phyloP scores from a whole-genome alignment of 768 basidiomycete genomes.

The Termitomyces sp. region DNA sequence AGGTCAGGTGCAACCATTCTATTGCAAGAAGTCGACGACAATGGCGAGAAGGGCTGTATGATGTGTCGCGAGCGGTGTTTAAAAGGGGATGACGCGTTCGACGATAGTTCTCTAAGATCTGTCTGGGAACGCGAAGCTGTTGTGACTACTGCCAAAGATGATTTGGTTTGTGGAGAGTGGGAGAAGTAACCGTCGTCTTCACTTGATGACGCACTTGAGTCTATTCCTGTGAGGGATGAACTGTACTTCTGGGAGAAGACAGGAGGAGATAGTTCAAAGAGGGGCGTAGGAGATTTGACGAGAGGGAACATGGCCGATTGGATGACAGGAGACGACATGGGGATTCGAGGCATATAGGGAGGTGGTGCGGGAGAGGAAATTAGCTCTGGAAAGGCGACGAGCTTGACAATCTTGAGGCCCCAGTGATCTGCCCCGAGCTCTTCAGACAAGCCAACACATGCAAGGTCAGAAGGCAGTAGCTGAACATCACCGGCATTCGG shows the following conservation, averaged over 20 bases:
- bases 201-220: slow-evolving; percentile 22
- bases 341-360: slow-evolving; percentile 4
- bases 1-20: slow-evolving; percentile 1
- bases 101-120: slow-evolving; percentile 28
- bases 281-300: slow-evolving; percentile 1
- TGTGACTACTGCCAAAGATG: slow-evolving; percentile 27
- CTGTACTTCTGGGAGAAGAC: neutral
- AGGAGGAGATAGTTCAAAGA: slow-evolving; percentile 12
- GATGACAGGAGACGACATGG: slow-evolving; percentile 7
- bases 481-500: slow-evolving; percentile 54
- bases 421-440: slow-evolving; percentile 61
- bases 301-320: neutral
- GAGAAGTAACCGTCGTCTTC: slow-evolving; percentile 60
- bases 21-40: slow-evolving; percentile 15
- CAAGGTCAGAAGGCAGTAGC: slow-evolving; percentile 63
- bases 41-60: slow-evolving; percentile 25
- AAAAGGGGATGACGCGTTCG: slow-evolving; percentile 16
- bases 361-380: slow-evolving; percentile 32
- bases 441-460: slow-evolving; percentile 71
- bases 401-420: slow-evolving; percentile 73
- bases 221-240: slow-evolving; percentile 7
- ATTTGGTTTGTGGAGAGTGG: slow-evolving; percentile 42
- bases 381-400: slow-evolving; percentile 72
- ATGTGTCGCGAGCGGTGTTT: slow-evolving; percentile 33
- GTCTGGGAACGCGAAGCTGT: slow-evolving; percentile 38